Evolutionary conservation across 2,329 filamentous ascomycete genomes (phyloP), one percentile per base, ranked within the genome.

Genomic region (Curvularia sp.): DNA sequence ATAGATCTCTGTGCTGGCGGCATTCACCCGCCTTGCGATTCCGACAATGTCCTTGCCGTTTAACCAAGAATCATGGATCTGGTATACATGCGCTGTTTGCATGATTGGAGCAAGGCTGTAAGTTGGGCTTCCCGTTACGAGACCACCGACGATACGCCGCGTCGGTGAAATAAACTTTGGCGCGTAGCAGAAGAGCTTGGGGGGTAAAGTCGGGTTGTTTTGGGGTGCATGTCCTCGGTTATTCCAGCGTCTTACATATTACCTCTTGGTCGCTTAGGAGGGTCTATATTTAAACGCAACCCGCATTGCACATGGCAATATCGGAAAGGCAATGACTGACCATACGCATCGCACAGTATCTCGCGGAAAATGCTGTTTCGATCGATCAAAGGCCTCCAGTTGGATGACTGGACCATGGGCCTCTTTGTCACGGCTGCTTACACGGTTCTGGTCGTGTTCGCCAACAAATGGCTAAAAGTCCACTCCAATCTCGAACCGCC

Each of bases 321-420:
- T 21, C 2, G 18, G 3, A 10, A 28, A 45, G 39, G 53, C 55
- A 53, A 23, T 49, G 32, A 59, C 59, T 49, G 36, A 50, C 45
- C 1, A 25, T 4, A 28, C 25, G 23, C 34, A 8, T 10, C 9
- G 15, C 45, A 59, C 53, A 81, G 79, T 34, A 74, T 79, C 30
- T 82, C 81, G 10, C 77, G 81, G 30, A 74, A 71, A 19, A 74
- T 82, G 34, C 73, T 79, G 9, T 77, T 86, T 49, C 79, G 82
- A 15, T 79, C 81, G 38, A 73, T 80, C 64, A 77, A 73, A 41
- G 77, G 77, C 6, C 79, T 86, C n/a, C 82, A 84, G 64, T 66
- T 81, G 25, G 86, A 87, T 64, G 86, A 88, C 67, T 86, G 81
- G 66, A 74, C 85, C 23, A 87, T 87, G 84, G 71, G 68, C 12